Evolutionary conservation across 768 basidiomycete genomes (phyloP), one percentile per base, ranked within the genome.

Genomic region (Trametes punicea): DNA sequence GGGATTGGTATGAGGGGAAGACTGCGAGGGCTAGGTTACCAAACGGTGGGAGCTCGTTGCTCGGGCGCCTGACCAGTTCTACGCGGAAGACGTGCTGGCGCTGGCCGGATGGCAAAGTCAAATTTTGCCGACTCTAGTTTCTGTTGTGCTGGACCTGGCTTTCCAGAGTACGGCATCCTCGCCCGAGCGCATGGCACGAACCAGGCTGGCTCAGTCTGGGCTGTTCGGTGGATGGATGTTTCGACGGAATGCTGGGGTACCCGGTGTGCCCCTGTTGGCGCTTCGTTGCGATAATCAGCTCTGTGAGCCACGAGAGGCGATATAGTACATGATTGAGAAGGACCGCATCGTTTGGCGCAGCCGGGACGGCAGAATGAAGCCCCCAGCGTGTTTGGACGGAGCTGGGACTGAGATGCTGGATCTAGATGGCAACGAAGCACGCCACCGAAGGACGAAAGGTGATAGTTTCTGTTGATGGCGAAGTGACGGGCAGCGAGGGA

Each of bases 381-480:
- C n/a, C n/a, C n/a, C n/a, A n/a, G n/a, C n/a, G n/a, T n/a, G n/a
- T n/a, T n/a, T 41, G 39, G 18, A 13, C 9, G 39, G 13, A 20
- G 13, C 21, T 20, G 18, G 39, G 9, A 20, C 6, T 8, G 39
- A 23, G n/a, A 6, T 2, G 39, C 40, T 38, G 41, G 41, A 52
- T 52, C 51, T 53, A 20, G 51, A 46, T 46, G 33, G 10, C 26
- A 26, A 34, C 15, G 21, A n/a, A 21, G 23, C 15, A 44, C 47
- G 47, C 47, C 47, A 48, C 47, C 15, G 47, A 48, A 41, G 34
- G 6, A 27, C 7, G 20, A 34, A 8, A 30, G 16, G 39, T 51
- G 50, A 51, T 51, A 51, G 50, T 44, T 48, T 48, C 47, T 48
- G 44, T 36, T 54, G 52, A 39, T 46, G 44, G 18, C 30, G 15